phyloP scores from a whole-genome alignment of 148 eudicot species.

The Dianthus caryophyllus region DNA sequence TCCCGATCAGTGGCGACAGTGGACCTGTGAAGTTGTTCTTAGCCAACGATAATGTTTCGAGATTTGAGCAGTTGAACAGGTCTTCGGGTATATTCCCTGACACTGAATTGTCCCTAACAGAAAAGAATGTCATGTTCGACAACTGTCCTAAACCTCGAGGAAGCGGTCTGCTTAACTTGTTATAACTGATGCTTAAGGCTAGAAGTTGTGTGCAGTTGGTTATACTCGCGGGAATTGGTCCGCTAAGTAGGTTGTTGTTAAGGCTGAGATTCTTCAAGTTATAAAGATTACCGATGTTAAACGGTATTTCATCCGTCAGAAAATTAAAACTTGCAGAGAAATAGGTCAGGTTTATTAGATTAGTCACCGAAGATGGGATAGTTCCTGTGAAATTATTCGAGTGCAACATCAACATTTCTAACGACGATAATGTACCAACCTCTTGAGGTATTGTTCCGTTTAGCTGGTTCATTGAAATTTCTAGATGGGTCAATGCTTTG shows the following conservation, averaged over 20 bases:
- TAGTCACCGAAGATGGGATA: slow-evolving; percentile 59
- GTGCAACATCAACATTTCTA: slow-evolving; percentile 60
- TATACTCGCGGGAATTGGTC: slow-evolving; percentile 62
- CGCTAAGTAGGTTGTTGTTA: slow-evolving; percentile 43
- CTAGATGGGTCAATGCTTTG: slow-evolving; percentile 47
- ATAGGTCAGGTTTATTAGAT: slow-evolving; percentile 48
- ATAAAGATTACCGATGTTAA: slow-evolving; percentile 53
- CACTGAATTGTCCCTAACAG: slow-evolving; percentile 45
- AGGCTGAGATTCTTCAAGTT: slow-evolving; percentile 55
- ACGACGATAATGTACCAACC: slow-evolving; percentile 45
- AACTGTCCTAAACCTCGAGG: slow-evolving; percentile 57
- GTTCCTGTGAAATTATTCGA: slow-evolving; percentile 54
- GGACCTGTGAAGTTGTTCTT: slow-evolving; percentile 51
- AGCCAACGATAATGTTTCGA: slow-evolving; percentile 33
- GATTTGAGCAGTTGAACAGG: slow-evolving; percentile 58
- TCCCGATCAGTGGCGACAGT: slow-evolving; percentile 47
- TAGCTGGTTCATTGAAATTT: slow-evolving; percentile 56
- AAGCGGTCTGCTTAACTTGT: slow-evolving; percentile 50
- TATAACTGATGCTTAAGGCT: slow-evolving; percentile 28
- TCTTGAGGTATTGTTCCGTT: slow-evolving; percentile 50
- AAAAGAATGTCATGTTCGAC: slow-evolving; percentile 48
- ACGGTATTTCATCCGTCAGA: slow-evolving; percentile 68
- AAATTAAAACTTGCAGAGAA: slow-evolving; percentile 53
- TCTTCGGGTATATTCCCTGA: slow-evolving; percentile 69
- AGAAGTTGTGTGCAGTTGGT: slow-evolving; percentile 61